These are phyloP conservation scores for Stenocarpella maydis DNA, from an alignment of 2,329 filamentous ascomycete genomes.

Conservation along the genomic window DNA sequence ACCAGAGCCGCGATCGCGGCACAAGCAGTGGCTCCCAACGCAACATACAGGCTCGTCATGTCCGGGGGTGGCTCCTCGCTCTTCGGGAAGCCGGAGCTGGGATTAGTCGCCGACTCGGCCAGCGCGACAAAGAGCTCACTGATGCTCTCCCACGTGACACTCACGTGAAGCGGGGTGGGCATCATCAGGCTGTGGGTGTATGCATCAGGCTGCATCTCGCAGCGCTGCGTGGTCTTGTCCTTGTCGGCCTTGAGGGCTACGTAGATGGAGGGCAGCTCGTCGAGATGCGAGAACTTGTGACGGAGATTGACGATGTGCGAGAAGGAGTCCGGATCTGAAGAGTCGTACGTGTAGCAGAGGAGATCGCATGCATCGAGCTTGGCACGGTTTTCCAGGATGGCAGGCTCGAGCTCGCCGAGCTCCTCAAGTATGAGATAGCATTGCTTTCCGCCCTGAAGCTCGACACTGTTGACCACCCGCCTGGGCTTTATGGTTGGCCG, in stretches of 20 bases:
- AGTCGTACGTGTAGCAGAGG: constrained; percentile 95
- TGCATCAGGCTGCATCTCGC: constrained; percentile 88
- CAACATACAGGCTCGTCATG: constrained; percentile 85
- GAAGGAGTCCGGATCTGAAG: constrained; percentile 95
- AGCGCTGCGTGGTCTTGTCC: constrained; percentile 95
- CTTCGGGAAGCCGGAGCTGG: constrained; percentile 87
- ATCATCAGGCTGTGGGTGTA: constrained; percentile 88
- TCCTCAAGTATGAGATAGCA: constrained; percentile 97
- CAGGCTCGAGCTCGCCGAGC: constrained; percentile 92
- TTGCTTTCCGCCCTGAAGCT: constrained; percentile 94
- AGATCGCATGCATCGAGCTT: constrained; percentile 94
- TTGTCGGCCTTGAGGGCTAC: constrained; percentile 93
- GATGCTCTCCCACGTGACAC: constrained; percentile 92
- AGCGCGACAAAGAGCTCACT: constrained; percentile 91
- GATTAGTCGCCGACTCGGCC: constrained; percentile 90
- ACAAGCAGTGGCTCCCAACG: constrained; percentile 76
- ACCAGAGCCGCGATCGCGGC: constrained; percentile 70
- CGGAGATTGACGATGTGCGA: constrained; percentile 86
- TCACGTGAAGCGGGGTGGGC: constrained; percentile 91
- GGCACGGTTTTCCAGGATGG: constrained; percentile 88
- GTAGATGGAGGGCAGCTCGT: constrained; percentile 90
- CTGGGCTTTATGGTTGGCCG: constrained; percentile 95
- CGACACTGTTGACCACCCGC: constrained; percentile 93
- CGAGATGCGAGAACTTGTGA: constrained; percentile 80
- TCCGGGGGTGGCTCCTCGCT: constrained; percentile 86